Conservation (phyloP, 2,329 filamentous ascomycete species). For the Atkinsonella hypoxylon region DNA sequence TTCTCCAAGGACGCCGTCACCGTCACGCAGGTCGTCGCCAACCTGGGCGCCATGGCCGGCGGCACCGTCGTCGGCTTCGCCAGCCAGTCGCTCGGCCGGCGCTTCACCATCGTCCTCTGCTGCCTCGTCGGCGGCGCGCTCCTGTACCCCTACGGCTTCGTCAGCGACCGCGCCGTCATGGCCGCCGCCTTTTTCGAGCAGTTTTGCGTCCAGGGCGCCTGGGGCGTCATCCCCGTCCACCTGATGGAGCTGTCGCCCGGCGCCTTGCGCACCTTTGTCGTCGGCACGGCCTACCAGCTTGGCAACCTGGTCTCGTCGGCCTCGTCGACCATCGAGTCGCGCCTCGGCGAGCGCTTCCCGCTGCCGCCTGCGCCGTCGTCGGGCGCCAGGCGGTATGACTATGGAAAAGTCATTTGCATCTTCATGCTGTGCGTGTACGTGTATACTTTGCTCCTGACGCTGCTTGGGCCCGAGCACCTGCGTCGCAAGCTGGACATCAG, state of each 20-base stretch:
- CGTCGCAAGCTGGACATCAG: slow-evolving; percentile 37
- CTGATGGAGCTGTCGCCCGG: slow-evolving; percentile 66
- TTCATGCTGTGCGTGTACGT: slow-evolving; percentile 78
- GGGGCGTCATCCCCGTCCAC: slow-evolving; percentile 67
- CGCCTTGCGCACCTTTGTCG: slow-evolving; percentile 61
- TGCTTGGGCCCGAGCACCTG: slow-evolving; percentile 48
- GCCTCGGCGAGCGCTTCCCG: slow-evolving; percentile 63
- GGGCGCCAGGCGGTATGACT: slow-evolving; percentile 48
- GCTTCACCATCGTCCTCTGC: slow-evolving; percentile 55
- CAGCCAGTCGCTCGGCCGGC: slow-evolving; percentile 57
- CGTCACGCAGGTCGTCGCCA: slow-evolving; percentile 60
- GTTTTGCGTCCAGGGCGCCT: slow-evolving; percentile 66
- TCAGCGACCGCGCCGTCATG: slow-evolving; percentile 49
- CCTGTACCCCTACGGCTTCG: slow-evolving; percentile 74
- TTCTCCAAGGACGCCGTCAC: slow-evolving; percentile 47
- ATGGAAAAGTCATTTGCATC: slow-evolving; percentile 77
- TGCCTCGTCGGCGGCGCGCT: slow-evolving; percentile 58
- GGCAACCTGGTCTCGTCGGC: slow-evolving; percentile 62
- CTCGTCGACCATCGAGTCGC: slow-evolving; percentile 64
- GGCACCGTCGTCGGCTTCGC: slow-evolving; percentile 55
- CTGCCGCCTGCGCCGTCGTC: slow-evolving; percentile 43
- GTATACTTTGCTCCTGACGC: slow-evolving; percentile 48
- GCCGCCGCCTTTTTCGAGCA: slow-evolving; percentile 78
- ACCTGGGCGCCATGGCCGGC: slow-evolving; percentile 58
- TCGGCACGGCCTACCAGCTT: slow-evolving; percentile 64